Conservation (phyloP, 768 basidiomycete genomes). For the Lepiota brunneoincarnata region DNA sequence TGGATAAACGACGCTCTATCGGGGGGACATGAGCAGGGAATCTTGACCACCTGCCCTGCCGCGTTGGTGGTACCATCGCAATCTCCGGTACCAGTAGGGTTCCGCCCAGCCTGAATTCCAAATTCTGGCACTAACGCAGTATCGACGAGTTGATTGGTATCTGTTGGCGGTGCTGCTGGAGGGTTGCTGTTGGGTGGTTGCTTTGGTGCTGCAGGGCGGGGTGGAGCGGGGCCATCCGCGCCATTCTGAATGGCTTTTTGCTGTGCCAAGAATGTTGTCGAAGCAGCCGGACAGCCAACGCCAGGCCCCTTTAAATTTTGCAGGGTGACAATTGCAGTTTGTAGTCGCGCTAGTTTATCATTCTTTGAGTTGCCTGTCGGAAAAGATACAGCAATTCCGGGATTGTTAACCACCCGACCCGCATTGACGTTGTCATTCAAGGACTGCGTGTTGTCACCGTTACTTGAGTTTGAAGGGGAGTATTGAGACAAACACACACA, state of each 20-base stretch:
- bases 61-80: conserved; percentile 62
- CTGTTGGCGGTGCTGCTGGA: background rate
- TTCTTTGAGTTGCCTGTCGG: conserved; percentile 54
- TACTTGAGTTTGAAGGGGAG: background rate
- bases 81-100: conserved; percentile 69
- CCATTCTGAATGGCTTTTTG: conserved; percentile 34
- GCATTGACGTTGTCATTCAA: conserved; percentile 57
- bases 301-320: conserved; percentile 73
- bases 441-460: conserved; percentile 21
- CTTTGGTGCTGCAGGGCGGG: conserved; percentile 23
- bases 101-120: conserved; percentile 51
- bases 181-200: conserved; percentile 8
- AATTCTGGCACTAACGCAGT: conserved; percentile 57
- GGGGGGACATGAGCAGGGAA: conserved; percentile 71
- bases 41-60: conserved; percentile 51
- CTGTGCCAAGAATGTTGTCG: conserved; percentile 57
- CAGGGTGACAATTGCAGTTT: conserved; percentile 61
- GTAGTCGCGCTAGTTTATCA: conserved; percentile 54
- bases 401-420: conserved; percentile 65
- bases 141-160: conserved; percentile 37
- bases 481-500: conserved; percentile 4
- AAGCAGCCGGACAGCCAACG: conserved; percentile 61
- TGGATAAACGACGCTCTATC: conserved; percentile 46
- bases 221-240: conserved; percentile 18
- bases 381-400: conserved; percentile 55